These are phyloP conservation scores for Simplicillium aogashimaense DNA, from an alignment of 2,329 filamentous ascomycete genomes.

Conservation along the genomic window DNA sequence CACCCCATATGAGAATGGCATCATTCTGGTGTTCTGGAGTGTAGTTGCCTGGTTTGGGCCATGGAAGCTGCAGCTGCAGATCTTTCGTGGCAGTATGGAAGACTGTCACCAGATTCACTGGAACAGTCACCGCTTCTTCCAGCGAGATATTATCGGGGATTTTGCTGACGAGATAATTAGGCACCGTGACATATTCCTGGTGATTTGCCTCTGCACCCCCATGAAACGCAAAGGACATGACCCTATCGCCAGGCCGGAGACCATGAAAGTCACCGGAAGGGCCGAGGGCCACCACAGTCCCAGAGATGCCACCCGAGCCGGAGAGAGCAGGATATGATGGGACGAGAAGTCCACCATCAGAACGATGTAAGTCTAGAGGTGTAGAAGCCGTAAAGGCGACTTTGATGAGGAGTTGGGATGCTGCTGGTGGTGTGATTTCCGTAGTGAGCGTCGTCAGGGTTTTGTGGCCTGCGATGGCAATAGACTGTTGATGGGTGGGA, in stretches of 20 bases:
- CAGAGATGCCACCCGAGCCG: conserved; percentile 40
- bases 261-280: conserved; percentile 22
- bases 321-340: conserved; percentile 35
- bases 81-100: conserved; percentile 43
- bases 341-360: conserved; percentile 48
- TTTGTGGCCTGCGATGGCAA: conserved; percentile 42
- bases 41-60: conserved; percentile 39
- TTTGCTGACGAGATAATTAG: conserved; percentile 37
- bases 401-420: conserved; percentile 40
- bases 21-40: conserved; percentile 22
- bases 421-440: conserved; percentile 19
- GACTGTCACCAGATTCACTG: conserved; percentile 49
- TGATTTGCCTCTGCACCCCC: conserved; percentile 36
- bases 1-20: conserved; percentile 41
- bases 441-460: conserved; percentile 47
- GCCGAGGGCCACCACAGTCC: conserved; percentile 42
- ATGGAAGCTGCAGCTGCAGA: conserved; percentile 42
- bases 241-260: conserved; percentile 41
- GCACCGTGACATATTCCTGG: conserved; percentile 44
- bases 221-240: conserved; percentile 44
- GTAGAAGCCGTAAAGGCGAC: conserved; percentile 51
- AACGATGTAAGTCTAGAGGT: conserved; percentile 51
- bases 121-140: conserved; percentile 40
- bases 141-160: conserved; percentile 29
- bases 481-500: conserved; percentile 55